Evolutionary conservation across 1,139 yeast genomes (phyloP).

Genomic region (Meyerozyma guilliermondii): DNA sequence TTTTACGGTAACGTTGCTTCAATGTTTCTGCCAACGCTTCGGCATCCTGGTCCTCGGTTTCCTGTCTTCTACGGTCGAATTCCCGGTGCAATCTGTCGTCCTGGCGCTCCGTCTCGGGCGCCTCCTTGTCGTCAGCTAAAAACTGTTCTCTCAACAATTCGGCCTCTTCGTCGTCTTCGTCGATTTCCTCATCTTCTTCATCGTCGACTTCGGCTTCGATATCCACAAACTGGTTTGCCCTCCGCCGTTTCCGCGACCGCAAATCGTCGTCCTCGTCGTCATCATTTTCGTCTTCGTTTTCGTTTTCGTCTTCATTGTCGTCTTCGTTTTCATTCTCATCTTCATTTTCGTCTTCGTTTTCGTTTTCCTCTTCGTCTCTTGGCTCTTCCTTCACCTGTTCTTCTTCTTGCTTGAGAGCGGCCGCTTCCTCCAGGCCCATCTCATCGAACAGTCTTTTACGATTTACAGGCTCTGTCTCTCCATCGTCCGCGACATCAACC

Average conservation of each 20-base stretch:
- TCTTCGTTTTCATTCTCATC: constrained; percentile 8
- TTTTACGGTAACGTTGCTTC: constrained; percentile 87
- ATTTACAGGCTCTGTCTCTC: background rate
- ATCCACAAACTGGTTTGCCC: constrained; percentile 90
- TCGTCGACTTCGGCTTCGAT: constrained; percentile 99
- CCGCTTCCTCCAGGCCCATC: constrained; percentile 4
- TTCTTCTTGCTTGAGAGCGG: constrained; percentile 8
- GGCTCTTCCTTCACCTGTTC: constrained; percentile 8
- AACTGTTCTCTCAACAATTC: constrained; percentile 82
- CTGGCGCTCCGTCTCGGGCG: constrained; percentile 39
- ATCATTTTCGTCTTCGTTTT: constrained; percentile 54
- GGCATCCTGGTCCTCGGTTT: constrained; percentile 91
- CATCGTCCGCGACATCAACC: background rate
- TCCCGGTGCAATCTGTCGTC: constrained; percentile 83
- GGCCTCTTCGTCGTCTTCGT: constrained; percentile 86
- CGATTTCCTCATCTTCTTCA: constrained; percentile 90
- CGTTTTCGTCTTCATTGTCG: constrained; percentile 39
- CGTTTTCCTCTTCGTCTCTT: constrained; percentile 5
- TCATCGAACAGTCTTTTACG: background rate
- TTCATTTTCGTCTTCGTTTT: constrained; percentile 6
- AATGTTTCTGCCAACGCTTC: constrained; percentile 90
- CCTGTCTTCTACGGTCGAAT: constrained; percentile 84
- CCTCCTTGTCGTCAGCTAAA: constrained; percentile 67
- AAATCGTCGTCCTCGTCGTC: constrained; percentile 46
- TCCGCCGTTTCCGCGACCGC: constrained; percentile 51